Percentiles rank a stretch among this genome's conserved stretches.
Conservation (phyloP, 768 basidiomycete genomes). For the Kwoniella heveanensis region DNA sequence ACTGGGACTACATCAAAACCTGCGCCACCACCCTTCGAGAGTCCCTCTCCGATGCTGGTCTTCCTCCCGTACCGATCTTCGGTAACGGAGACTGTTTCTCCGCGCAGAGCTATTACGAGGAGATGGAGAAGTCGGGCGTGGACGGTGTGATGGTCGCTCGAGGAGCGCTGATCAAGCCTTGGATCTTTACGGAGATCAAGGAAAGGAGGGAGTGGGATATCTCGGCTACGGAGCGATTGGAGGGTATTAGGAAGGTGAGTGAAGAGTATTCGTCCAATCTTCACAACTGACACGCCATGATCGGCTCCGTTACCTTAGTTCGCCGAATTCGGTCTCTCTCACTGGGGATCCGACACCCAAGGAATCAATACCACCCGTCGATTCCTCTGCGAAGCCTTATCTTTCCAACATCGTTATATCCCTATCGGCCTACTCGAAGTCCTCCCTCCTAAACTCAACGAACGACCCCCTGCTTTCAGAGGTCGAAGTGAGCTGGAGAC, state of each 20-base stretch:
- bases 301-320: too few species aligned
- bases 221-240: conserved; percentile 77
- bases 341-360: conserved; percentile 61
- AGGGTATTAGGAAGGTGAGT: conserved; percentile 71
- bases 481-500: conserved; percentile 76
- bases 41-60: conserved; percentile 47
- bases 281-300: too few species aligned
- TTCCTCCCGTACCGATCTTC: conserved; percentile 87
- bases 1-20: conserved; percentile 89
- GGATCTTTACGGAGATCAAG: conserved; percentile 90
- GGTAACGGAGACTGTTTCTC: conserved; percentile 96
- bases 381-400: conserved; percentile 91
- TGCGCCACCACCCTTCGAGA: conserved; percentile 78
- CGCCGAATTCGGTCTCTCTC: conserved; percentile 77
- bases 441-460: conserved; percentile 80
- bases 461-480: conserved; percentile 81
- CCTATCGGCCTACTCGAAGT: conserved; percentile 88
- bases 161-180: conserved; percentile 85
- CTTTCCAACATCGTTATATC: conserved; percentile 94
- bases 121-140: conserved; percentile 70
- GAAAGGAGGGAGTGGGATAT: conserved; percentile 94
- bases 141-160: conserved; percentile 95
- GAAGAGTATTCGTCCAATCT: too few species aligned
- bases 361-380: conserved; percentile 89
- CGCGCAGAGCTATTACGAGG: conserved; percentile 58